Conservation (phyloP, 805 yeast genomes). For the Isabelozyma heimii region DNA sequence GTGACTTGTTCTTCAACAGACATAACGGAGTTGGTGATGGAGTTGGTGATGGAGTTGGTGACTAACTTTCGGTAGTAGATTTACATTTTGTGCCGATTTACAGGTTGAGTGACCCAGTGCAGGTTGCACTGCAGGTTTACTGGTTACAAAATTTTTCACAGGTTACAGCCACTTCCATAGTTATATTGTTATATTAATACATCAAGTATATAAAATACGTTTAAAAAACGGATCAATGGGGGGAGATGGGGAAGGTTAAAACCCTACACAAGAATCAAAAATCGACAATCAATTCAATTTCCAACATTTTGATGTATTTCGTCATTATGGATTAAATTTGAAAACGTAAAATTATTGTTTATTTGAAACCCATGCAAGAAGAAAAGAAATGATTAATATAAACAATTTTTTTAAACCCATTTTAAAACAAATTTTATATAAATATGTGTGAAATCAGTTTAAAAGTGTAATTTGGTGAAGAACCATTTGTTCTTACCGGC, state of each 20-base stretch:
- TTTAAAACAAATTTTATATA: neutral
- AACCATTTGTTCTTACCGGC: constrained; percentile 99
- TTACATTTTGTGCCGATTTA: neutral
- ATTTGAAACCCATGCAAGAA: constrained; percentile 26
- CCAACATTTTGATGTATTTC: neutral
- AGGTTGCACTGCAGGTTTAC: neutral
- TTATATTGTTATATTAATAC: neutral
- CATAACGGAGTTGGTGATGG: neutral
- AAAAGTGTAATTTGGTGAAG: constrained; percentile 95
- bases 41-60: neutral
- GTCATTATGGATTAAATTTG: neutral
- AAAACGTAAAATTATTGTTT: constrained; percentile 22
- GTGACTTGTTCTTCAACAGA: constrained; percentile 14
- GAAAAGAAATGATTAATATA: constrained; percentile 17
- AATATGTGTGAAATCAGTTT: constrained; percentile 23
- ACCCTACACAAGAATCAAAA: neutral
- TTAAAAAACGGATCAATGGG: neutral
- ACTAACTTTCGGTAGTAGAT: neutral
- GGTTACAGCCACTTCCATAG: neutral
- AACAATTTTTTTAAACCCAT: constrained; percentile 10
- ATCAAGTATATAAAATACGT: neutral
- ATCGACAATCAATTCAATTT: neutral
- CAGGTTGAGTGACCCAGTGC: neutral
- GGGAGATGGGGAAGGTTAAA: neutral
- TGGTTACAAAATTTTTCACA: neutral